Conservation (phyloP, 305 asterid genomes). For the Fraxinus baroniana region DNA sequence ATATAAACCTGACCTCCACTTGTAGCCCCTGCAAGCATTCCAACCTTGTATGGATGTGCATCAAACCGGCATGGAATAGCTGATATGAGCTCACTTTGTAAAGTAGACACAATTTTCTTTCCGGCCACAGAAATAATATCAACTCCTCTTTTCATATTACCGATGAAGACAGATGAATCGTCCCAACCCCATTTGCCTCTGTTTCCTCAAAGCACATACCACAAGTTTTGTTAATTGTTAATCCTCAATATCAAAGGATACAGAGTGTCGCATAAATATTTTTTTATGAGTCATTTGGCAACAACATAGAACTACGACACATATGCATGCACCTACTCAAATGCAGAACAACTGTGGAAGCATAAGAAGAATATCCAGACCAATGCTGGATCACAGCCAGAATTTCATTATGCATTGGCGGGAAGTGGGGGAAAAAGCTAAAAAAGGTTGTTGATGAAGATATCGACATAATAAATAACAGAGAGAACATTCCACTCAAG, state of each 20-base stretch:
- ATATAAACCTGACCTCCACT: constrained; percentile 80
- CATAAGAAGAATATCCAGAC: neutral
- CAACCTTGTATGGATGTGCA: constrained; percentile 55
- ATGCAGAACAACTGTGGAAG: neutral
- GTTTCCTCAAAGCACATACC: constrained; percentile 17
- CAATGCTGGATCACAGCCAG: neutral
- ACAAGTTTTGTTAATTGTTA: constrained; percentile 7
- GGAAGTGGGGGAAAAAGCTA: neutral
- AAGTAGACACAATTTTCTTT: constrained; percentile 46
- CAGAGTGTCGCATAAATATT: neutral
- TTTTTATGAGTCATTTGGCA: neutral
- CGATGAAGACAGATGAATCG: constrained; percentile 69
- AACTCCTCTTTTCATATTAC: constrained; percentile 74
- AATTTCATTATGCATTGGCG: neutral
- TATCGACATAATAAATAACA: neutral
- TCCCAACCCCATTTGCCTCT: constrained; percentile 97
- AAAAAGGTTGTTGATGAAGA: neutral
- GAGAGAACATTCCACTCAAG: neutral
- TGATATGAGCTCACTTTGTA: constrained; percentile 58
- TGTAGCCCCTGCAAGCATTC: constrained; percentile 80
- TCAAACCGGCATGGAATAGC: constrained; percentile 79
- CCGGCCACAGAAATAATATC: constrained; percentile 53
- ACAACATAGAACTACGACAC: neutral
- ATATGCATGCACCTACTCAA: neutral
- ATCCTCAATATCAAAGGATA: neutral